A percentile compares a stretch with the other conserved stretches of the same genome.
phyloP scores from a whole-genome alignment of 192 early-diverging fungal species.

The Podila clonocystis region DNA sequence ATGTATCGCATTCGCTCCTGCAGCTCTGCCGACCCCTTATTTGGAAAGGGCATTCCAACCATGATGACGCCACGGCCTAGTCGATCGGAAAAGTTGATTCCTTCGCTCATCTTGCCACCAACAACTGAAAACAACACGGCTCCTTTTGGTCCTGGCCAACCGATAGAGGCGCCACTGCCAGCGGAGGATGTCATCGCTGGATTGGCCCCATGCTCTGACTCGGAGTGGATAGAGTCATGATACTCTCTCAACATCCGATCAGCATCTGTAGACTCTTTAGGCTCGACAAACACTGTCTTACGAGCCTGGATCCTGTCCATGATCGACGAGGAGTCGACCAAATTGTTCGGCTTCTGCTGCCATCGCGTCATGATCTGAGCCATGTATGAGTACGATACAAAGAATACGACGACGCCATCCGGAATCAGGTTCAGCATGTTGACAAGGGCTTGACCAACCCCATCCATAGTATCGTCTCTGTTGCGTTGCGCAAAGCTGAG shows the following conservation, averaged over 20 bases:
- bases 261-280: conserved; percentile 57
- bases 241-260: conserved; percentile 74
- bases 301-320: conserved; percentile 28
- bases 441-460: conserved; percentile 73
- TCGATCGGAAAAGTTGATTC: conserved; percentile 91
- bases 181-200: not conserved
- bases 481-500: conserved; percentile 75
- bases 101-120: conserved; percentile 92
- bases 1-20: conserved; percentile 78
- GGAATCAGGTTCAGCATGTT: conserved; percentile 81
- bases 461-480: conserved; percentile 61
- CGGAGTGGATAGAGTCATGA: conserved; percentile 52
- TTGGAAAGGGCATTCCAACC: conserved; percentile 91
- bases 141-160: conserved; percentile 52
- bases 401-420: conserved; percentile 89
- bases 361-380: conserved; percentile 68
- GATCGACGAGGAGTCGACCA: conserved; percentile 8
- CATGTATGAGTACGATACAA: conserved; percentile 84
- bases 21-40: conserved; percentile 78
- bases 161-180: not conserved
- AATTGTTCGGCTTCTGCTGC: conserved; percentile 20
- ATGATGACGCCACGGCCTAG: conserved; percentile 88
- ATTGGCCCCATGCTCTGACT: conserved; percentile 17
- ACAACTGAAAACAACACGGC: conserved; percentile 90
- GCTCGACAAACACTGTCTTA: conserved; percentile 78